phyloP scores from a whole-genome alignment of 768 basidiomycete genomes.

The Myochromella boudieri region DNA sequence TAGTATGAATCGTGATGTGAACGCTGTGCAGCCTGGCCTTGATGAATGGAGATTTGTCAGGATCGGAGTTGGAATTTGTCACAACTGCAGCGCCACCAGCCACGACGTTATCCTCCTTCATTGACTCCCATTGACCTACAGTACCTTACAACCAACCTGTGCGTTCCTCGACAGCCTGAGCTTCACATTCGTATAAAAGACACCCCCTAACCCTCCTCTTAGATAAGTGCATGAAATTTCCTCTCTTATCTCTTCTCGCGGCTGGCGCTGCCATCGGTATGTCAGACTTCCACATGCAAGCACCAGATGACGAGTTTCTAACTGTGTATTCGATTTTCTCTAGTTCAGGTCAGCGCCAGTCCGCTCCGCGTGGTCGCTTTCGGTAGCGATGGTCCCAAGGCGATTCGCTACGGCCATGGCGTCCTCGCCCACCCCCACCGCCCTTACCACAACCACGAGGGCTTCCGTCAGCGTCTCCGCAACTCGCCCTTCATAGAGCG shows the following conservation, averaged over 20 bases:
- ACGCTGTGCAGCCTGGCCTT: no score
- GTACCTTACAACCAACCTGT: not conserved
- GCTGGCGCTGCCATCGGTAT: not conserved
- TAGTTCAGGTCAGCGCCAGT: constrained; percentile 33
- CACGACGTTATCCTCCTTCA: not conserved
- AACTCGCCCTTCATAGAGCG: constrained; percentile 53
- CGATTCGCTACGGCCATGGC: no score
- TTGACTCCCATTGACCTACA: no score
- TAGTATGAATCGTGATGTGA: no score
- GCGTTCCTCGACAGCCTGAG: not conserved
- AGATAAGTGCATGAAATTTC: not conserved
- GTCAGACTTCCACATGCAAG: no score
- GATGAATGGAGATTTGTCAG: no score
- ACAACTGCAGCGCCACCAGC: not conserved
- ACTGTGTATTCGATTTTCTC: not conserved
- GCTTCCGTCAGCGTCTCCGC: constrained; percentile 26
- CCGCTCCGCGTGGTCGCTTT: constrained; percentile 58
- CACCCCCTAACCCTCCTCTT: not conserved
- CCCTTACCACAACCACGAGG: no score
- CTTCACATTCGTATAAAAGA: not conserved
- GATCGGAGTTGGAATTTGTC: not conserved
- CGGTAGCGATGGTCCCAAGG: no score
- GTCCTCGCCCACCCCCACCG: no score
- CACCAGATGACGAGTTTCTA: not conserved
- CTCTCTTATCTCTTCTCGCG: not conserved